A percentile compares a stretch with the other conserved stretches of the same genome.
Evolutionary conservation across 257 asterid genomes (phyloP).

Genomic region (Nicotiana paniculata): DNA sequence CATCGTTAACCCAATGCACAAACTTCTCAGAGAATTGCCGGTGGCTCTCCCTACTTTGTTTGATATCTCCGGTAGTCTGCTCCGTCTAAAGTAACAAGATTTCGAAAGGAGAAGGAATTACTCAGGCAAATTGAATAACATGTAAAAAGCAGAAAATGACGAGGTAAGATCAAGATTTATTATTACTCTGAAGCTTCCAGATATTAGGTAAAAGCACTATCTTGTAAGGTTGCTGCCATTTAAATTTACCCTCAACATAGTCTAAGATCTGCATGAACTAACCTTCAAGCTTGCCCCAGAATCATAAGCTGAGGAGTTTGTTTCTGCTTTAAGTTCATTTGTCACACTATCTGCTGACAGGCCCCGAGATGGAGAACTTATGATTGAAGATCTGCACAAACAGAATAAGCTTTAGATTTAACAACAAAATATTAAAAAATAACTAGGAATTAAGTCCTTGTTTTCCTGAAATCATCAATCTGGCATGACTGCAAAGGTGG

Average conservation of each 20-base stretch:
- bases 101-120: neutral
- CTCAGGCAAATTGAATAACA: neutral
- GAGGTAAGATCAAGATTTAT: neutral
- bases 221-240: too few species aligned
- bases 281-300: slow-evolving; percentile 60
- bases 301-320: slow-evolving; percentile 23
- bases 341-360: slow-evolving; percentile 26
- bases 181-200: neutral
- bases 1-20: slow-evolving; percentile 55
- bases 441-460: neutral
- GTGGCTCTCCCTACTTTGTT: slow-evolving; percentile 13
- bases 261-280: neutral
- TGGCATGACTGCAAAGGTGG: neutral
- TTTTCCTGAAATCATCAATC: neutral
- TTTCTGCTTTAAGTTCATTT: slow-evolving; percentile 36
- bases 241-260: neutral
- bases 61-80: slow-evolving; percentile 23
- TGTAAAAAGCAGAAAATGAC: neutral
- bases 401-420: slow-evolving; percentile 4
- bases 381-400: slow-evolving; percentile 57
- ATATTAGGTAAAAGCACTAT: too few species aligned
- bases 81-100: slow-evolving; percentile 14
- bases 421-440: neutral
- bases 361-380: slow-evolving; percentile 39
- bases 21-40: slow-evolving; percentile 48